phyloP scores from a whole-genome alignment of 2,329 filamentous ascomycete species.

The Fusarium praegraminearum region DNA sequence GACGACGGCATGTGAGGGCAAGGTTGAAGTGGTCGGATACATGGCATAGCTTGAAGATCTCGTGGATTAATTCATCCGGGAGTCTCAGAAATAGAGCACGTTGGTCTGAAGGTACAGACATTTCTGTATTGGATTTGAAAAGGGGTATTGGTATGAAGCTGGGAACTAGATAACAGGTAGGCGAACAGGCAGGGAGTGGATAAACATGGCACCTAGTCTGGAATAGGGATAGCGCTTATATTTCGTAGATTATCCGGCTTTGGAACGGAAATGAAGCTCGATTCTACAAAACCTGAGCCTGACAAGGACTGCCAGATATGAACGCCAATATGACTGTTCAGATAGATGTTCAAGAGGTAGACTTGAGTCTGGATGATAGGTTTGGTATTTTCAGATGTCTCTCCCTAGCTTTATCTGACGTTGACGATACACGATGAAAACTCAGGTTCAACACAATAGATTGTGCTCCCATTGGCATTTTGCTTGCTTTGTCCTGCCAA shows the following conservation, averaged over 20 bases:
- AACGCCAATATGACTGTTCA: too few relatives aligned
- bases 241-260: neutral
- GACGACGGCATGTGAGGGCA: neutral
- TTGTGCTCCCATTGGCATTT: neutral
- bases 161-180: neutral
- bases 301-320: too few relatives aligned
- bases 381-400: fast-evolving
- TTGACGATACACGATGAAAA: neutral
- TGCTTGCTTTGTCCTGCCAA: neutral
- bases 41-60: neutral
- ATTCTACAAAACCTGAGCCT: neutral
- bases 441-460: too few relatives aligned
- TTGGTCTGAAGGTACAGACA: neutral
- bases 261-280: neutral
- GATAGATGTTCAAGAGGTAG: neutral
- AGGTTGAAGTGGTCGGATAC: neutral
- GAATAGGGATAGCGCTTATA: neutral
- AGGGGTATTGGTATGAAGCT: neutral
- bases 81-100: neutral
- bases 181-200: neutral
- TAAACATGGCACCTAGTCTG: neutral
- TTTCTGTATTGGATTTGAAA: neutral
- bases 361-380: neutral
- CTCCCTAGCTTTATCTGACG: neutral
- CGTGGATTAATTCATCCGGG: neutral